These are phyloP conservation scores for Extremus antarcticus DNA, from an alignment of 495 filamentous ascomycete species.

Conservation along the genomic window DNA sequence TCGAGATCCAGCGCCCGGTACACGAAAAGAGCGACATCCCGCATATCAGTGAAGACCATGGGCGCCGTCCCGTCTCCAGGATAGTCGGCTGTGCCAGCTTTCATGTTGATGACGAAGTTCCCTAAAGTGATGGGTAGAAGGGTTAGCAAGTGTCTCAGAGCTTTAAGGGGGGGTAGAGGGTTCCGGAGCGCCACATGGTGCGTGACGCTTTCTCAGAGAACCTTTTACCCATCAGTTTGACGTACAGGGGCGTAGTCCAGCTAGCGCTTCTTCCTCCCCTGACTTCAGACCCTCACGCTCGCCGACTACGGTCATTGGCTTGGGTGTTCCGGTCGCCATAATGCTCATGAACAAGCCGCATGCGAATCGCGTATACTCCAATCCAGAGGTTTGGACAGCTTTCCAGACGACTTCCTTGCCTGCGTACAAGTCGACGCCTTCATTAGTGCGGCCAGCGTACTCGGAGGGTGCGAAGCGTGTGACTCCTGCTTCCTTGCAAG, in stretches of 20 bases:
- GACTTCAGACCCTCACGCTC: constrained; percentile 5
- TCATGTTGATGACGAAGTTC: constrained; percentile 21
- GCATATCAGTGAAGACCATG: constrained; percentile 17
- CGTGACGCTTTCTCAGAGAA: too few species aligned
- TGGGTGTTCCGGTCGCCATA: constrained; percentile 16
- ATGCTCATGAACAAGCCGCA: constrained; percentile 19
- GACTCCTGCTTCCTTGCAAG: constrained; percentile 18
- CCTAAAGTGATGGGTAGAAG: too few species aligned
- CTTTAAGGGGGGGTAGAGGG: too few species aligned
- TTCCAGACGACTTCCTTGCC: constrained; percentile 18
- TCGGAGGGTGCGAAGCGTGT: constrained; percentile 24
- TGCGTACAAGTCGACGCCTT: constrained; percentile 12
- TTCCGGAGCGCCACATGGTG: too few species aligned
- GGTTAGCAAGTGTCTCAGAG: too few species aligned
- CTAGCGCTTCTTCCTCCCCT: constrained; percentile 20
- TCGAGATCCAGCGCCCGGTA: constrained; percentile 13
- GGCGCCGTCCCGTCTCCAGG: constrained; percentile 12
- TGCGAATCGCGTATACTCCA: constrained; percentile 17
- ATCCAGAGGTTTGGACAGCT: constrained; percentile 4
- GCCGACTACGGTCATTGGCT: constrained; percentile 8
- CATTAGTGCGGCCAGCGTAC: constrained; percentile 11
- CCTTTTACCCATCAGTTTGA: too few species aligned
- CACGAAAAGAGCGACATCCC: constrained; percentile 19
- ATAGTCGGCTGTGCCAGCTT: constrained; percentile 16
- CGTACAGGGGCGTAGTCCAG: constrained; percentile 16